phyloP scores from a whole-genome alignment of 2,329 filamentous ascomycete species.

The Coccinonectria pachysandricola region DNA sequence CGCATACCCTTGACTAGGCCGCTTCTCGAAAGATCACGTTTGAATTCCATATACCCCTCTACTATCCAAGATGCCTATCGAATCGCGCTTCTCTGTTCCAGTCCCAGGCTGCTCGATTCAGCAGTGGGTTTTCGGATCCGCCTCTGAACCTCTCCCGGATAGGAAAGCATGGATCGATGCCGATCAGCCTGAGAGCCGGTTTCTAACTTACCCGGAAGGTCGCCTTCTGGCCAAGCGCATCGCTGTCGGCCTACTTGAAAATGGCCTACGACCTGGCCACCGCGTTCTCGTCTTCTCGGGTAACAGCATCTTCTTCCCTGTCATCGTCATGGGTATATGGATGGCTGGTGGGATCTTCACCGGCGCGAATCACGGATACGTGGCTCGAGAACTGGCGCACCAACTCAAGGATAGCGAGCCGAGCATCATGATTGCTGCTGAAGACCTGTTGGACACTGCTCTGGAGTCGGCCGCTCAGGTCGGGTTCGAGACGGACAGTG shows the following conservation, averaged over 20 bases:
- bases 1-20: too few species aligned
- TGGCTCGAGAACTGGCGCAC: constrained; percentile 61
- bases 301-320: constrained; percentile 64
- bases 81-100: constrained; percentile 34
- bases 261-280: constrained; percentile 57
- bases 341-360: constrained; percentile 74
- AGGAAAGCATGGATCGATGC: constrained; percentile 51
- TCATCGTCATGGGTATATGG: constrained; percentile 59
- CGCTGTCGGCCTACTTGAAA: constrained; percentile 53
- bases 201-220: constrained; percentile 52
- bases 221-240: constrained; percentile 63
- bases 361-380: constrained; percentile 60
- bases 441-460: constrained; percentile 48
- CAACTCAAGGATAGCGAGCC: constrained; percentile 65
- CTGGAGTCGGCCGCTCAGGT: constrained; percentile 53
- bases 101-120: constrained; percentile 41
- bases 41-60: too few species aligned
- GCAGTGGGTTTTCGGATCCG: constrained; percentile 45
- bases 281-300: constrained; percentile 63
- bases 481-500: constrained; percentile 40
- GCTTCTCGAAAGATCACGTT: too few species aligned
- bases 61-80: constrained; percentile 35
- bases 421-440: constrained; percentile 54
- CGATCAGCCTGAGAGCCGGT: constrained; percentile 54
- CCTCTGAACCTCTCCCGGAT: constrained; percentile 31